Evolutionary conservation across 2,329 filamentous ascomycete genomes (phyloP).

Genomic region (Capronia epimyces): DNA sequence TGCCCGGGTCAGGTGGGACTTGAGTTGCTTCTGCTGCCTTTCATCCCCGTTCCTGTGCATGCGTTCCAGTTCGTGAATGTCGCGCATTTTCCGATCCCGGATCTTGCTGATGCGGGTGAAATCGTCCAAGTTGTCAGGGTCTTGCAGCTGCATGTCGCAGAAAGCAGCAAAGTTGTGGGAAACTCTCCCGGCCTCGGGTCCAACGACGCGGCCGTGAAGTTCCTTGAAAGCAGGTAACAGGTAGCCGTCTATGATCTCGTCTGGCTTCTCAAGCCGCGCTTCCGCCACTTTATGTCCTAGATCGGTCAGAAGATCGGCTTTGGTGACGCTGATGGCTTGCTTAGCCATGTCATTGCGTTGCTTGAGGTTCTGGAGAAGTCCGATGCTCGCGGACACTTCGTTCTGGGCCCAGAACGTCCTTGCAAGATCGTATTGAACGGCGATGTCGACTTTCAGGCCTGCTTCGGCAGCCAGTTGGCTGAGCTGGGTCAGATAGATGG

Average conservation of each 20-base stretch:
- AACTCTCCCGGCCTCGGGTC: conserved; percentile 74
- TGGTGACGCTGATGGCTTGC: conserved; percentile 66
- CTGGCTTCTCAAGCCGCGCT: conserved; percentile 83
- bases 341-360: conserved; percentile 56
- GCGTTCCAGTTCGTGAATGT: conserved; percentile 67
- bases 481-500: conserved; percentile 75
- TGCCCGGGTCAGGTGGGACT: conserved; percentile 63
- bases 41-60: conserved; percentile 39
- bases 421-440: conserved; percentile 74
- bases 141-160: conserved; percentile 89
- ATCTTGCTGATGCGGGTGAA: conserved; percentile 73
- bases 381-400: conserved; percentile 81
- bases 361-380: conserved; percentile 73
- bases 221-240: conserved; percentile 78
- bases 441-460: conserved; percentile 71
- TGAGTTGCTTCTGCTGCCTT: conserved; percentile 52
- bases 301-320: conserved; percentile 76
- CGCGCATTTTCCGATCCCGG: conserved; percentile 71
- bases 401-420: conserved; percentile 92
- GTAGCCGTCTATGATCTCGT: conserved; percentile 81
- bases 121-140: conserved; percentile 77
- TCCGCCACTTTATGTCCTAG: conserved; percentile 84
- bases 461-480: conserved; percentile 62
- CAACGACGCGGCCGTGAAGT: conserved; percentile 62
- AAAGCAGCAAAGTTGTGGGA: conserved; percentile 94